Evolutionary conservation across 2,329 filamentous ascomycete species (phyloP), one percentile per base, ranked within the genome.

Genomic region (Penicillium sclerotiorum): DNA sequence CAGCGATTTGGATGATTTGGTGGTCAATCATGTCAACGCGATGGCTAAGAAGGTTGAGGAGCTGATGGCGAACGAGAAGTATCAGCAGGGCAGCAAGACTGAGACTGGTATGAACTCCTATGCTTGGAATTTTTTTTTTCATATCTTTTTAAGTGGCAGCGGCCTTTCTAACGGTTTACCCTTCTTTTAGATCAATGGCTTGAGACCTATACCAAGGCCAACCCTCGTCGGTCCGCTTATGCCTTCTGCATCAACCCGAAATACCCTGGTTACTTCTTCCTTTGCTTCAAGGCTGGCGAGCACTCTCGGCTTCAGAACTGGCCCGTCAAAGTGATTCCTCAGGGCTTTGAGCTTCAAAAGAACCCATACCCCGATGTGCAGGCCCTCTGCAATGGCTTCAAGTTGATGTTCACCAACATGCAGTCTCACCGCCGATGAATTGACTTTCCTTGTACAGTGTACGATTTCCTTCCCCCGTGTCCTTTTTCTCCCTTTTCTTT

Each of bases 21-120:
- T 99, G 60, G 92, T 95, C 67, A 89, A 94, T 65, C 94, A 99
- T 68, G 90, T 99, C 67, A 94, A 96, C 76, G 90, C 92, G 45
- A 99, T 97, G 94, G 89, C 91, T 15, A 89, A 88, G 73, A 99
- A 99, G 80, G 93, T 97, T 44, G 90, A 95, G 59, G 93, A 99
- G 77, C 86, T 99, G 78, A 94, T 90, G 80, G 84, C 87, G 58
- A 87, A 96, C 70, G 93, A 97, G 69, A 96, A 96, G 73, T 99
- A 89, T 78, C 90, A 95, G 74, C 84, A 84, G 56, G 86, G 88
- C 52, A 92, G 85, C 54, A 87, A 87, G 65, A 80, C 85, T 53
- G 88, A 94, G 64, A 89, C 91, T 56, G 92, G 93, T 96, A 86
- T 78, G 88, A 78, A 13, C 8, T 38, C 47, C 8, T 17, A 20